Conservation (phyloP, 192 early-diverging fungal genomes). For the Paraglomus brasilianum region DNA sequence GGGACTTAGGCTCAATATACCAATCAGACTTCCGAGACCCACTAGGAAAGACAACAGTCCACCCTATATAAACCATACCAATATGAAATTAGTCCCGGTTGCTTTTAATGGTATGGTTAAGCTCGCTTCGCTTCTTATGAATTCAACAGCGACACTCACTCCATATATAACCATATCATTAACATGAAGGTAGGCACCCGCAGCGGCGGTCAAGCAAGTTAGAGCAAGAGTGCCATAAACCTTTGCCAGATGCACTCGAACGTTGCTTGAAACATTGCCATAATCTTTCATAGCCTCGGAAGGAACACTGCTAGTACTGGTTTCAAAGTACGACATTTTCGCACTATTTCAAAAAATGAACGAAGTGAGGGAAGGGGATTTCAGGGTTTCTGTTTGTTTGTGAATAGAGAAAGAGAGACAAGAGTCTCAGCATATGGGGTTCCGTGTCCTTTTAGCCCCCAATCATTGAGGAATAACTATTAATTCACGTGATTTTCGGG, state of each 20-base stretch:
- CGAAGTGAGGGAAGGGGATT: too few relatives aligned
- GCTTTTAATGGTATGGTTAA: too few relatives aligned
- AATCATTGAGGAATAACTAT: too few relatives aligned
- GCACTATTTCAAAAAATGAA: too few relatives aligned
- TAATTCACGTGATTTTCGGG: too few relatives aligned
- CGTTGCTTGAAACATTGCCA: background rate
- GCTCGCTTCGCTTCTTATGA: too few relatives aligned
- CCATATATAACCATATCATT: conserved; percentile 20
- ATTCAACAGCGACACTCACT: background rate
- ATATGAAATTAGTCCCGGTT: too few relatives aligned
- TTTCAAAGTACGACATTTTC: background rate
- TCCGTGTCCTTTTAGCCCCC: too few relatives aligned
- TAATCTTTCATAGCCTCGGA: conserved; percentile 21
- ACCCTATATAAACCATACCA: conserved; percentile 6
- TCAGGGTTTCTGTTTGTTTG: too few relatives aligned
- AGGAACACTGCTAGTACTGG: background rate
- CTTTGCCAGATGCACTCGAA: conserved; percentile 14
- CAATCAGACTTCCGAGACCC: conserved; percentile 10
- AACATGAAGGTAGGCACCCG: conserved; percentile 16
- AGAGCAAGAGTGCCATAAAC: conserved; percentile 13
- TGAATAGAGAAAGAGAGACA: too few relatives aligned
- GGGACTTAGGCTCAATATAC: background rate
- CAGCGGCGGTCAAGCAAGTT: background rate
- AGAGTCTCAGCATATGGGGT: too few relatives aligned
- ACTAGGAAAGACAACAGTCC: conserved; percentile 19